Percentiles rank a stretch among this genome's conserved stretches.
phyloP scores from a whole-genome alignment of 2,329 filamentous ascomycete genomes.

The Proliferodiscus dingleyae region DNA sequence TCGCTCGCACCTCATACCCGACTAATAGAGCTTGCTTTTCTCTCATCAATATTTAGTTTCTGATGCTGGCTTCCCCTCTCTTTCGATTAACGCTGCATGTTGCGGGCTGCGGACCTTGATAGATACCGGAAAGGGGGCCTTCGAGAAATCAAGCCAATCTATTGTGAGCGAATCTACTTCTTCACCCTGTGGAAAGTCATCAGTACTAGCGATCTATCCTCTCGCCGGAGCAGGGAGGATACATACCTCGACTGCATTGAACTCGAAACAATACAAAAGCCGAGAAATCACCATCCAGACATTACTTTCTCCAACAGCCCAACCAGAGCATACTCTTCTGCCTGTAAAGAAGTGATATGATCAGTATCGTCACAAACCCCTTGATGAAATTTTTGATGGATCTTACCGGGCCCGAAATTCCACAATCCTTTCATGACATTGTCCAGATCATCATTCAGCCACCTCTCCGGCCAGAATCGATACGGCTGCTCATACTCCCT shows the following conservation, averaged over 20 bases:
- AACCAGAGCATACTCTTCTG: constrained; percentile 33
- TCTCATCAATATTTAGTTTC: constrained; percentile 5
- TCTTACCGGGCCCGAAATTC: constrained; percentile 32
- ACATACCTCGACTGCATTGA: constrained; percentile 5
- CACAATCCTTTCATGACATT: constrained; percentile 28
- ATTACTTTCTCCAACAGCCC: constrained; percentile 28
- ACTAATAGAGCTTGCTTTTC: background rate
- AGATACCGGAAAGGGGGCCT: constrained; percentile 9
- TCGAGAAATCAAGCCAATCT: background rate
- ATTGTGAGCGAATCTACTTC: background rate
- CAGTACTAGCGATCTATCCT: background rate
- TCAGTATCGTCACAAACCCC: too few relatives aligned
- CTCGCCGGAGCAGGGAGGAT: background rate
- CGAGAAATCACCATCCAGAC: constrained; percentile 31
- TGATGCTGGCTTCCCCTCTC: constrained; percentile 3
- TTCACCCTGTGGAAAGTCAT: background rate
- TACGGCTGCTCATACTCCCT: constrained; percentile 43
- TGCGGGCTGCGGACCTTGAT: constrained; percentile 12
- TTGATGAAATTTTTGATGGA: too few relatives aligned
- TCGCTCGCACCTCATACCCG: too few relatives aligned
- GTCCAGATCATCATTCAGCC: constrained; percentile 36
- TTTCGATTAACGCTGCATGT: constrained; percentile 12
- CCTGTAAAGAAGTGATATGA: background rate
- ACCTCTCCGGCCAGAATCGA: constrained; percentile 42
- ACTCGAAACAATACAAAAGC: constrained; percentile 14